A percentile compares a stretch with the other conserved stretches of the same genome.
These are phyloP conservation scores for Xylariaceae sp. DNA, from an alignment of 2,329 filamentous ascomycete genomes.

Conservation along the genomic window DNA sequence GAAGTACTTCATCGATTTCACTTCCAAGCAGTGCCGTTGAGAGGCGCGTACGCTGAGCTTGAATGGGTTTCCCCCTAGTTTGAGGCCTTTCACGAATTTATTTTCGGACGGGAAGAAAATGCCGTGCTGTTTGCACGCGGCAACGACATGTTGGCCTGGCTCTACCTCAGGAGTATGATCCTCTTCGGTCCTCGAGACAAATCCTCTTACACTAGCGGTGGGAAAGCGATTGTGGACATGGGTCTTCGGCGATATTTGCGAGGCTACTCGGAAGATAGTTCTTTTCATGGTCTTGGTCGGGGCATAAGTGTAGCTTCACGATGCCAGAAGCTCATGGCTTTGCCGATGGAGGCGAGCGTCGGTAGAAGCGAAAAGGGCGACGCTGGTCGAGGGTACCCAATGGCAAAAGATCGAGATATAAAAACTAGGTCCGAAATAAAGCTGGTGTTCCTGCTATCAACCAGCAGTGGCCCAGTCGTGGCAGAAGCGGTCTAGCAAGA, in stretches of 20 bases:
- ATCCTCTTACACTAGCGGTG: not conserved
- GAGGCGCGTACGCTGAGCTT: slow-evolving; percentile 19
- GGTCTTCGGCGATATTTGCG: not conserved
- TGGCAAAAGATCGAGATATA: too few species aligned
- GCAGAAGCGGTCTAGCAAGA: too few species aligned
- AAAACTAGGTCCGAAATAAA: too few species aligned
- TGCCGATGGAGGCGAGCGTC: not conserved
- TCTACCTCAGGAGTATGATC: slow-evolving; percentile 7
- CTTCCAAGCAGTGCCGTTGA: slow-evolving; percentile 37
- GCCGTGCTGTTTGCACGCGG: slow-evolving; percentile 50
- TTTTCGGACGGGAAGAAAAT: slow-evolving; percentile 43
- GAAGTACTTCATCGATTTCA: slow-evolving; percentile 37
- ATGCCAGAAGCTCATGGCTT: slow-evolving; percentile 11
- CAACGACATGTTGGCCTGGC: slow-evolving; percentile 26
- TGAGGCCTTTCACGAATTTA: slow-evolving; percentile 17
- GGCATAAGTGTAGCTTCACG: slow-evolving; percentile 3
- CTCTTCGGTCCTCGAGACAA: not conserved
- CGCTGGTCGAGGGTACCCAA: slow-evolving; percentile 3
- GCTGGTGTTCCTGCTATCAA: too few species aligned
- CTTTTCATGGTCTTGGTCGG: slow-evolving; percentile 31
- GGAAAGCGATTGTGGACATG: not conserved
- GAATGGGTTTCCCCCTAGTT: slow-evolving; percentile 22
- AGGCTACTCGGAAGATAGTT: slow-evolving; percentile 19
- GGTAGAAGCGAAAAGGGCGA: slow-evolving; percentile 1
- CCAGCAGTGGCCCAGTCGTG: too few species aligned